Conservation (phyloP, 2,329 filamentous ascomycete genomes). For the Lachnellula suecica region DNA sequence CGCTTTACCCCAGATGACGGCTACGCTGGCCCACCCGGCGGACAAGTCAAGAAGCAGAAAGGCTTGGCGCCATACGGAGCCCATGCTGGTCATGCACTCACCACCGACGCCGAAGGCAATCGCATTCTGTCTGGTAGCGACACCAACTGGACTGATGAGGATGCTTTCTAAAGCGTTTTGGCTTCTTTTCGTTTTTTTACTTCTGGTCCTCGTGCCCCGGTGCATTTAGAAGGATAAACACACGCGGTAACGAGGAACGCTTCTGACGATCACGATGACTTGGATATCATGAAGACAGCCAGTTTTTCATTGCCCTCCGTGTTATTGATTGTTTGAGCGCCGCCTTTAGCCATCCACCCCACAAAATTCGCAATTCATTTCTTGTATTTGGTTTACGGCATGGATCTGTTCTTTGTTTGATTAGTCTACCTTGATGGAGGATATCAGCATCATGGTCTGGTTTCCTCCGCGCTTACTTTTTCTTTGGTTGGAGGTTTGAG, state of each 20-base stretch:
- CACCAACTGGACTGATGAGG: slow-evolving; percentile 62
- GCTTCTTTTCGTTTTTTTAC: neutral
- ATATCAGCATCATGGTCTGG: slow-evolving; percentile 17
- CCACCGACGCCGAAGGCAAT: slow-evolving; percentile 60
- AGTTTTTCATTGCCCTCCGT: slow-evolving; percentile 4
- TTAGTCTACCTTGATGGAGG: slow-evolving; percentile 9
- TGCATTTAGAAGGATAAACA: slow-evolving; percentile 5
- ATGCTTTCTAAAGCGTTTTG: slow-evolving; percentile 45
- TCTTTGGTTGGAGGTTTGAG: slow-evolving; percentile 1
- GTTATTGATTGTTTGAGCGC: neutral
- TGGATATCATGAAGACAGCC: slow-evolving; percentile 11
- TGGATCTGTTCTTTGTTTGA: slow-evolving; percentile 17
- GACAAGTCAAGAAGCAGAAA: slow-evolving; percentile 52
- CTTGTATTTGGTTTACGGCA: slow-evolving; percentile 21
- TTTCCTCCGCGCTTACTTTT: slow-evolving; percentile 2
- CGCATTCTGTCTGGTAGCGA: slow-evolving; percentile 64
- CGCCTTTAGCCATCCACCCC: neutral
- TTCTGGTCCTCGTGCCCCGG: neutral
- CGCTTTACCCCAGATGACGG: slow-evolving; percentile 52
- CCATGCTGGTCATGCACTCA: slow-evolving; percentile 47
- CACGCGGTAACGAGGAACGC: slow-evolving; percentile 9
- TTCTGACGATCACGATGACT: slow-evolving; percentile 18
- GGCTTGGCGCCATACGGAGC: slow-evolving; percentile 49
- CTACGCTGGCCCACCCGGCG: slow-evolving; percentile 32
- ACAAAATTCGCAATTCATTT: slow-evolving; percentile 17